Evolutionary conservation across 2,329 filamentous ascomycete genomes (phyloP).

Genomic region (Colletotrichum destructivum): DNA sequence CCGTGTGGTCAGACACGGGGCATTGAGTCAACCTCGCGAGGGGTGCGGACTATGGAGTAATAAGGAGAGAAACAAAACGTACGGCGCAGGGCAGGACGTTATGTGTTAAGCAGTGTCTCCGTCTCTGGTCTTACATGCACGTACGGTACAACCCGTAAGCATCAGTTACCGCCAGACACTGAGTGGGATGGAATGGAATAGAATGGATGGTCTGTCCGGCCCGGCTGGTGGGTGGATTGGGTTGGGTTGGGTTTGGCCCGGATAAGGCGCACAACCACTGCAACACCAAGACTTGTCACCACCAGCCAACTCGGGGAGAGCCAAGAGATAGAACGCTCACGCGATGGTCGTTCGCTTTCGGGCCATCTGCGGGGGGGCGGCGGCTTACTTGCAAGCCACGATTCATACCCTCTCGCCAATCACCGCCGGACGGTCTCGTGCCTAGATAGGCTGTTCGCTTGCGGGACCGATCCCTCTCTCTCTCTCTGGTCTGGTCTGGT

Average conservation of each 20-base stretch:
- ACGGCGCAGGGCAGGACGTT: not conserved
- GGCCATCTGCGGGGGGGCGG: slow-evolving; percentile 34
- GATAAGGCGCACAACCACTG: slow-evolving; percentile 24
- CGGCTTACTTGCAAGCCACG: slow-evolving; percentile 26
- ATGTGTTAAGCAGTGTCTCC: not conserved
- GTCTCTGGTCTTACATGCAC: not conserved
- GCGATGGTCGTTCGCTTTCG: slow-evolving; percentile 24
- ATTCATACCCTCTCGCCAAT: slow-evolving; percentile 35
- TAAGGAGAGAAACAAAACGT: not conserved
- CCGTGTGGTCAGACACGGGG: slow-evolving; percentile 8
- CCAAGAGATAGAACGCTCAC: slow-evolving; percentile 36
- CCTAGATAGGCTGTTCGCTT: slow-evolving; percentile 18
- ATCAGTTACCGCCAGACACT: too few species aligned
- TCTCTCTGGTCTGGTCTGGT: not conserved
- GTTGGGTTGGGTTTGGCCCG: not conserved
- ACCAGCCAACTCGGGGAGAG: slow-evolving; percentile 28
- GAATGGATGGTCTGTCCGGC: too few species aligned
- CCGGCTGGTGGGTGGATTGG: too few species aligned
- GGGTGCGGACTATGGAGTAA: too few species aligned
- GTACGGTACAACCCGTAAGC: too few species aligned
- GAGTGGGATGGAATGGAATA: too few species aligned
- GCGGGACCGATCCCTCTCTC: not conserved
- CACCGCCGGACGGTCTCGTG: slow-evolving; percentile 4
- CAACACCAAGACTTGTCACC: slow-evolving; percentile 10
- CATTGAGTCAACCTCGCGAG: slow-evolving; percentile 26